phyloP scores from a whole-genome alignment of 495 filamentous ascomycete genomes.

The Penicillium ochrochloron region DNA sequence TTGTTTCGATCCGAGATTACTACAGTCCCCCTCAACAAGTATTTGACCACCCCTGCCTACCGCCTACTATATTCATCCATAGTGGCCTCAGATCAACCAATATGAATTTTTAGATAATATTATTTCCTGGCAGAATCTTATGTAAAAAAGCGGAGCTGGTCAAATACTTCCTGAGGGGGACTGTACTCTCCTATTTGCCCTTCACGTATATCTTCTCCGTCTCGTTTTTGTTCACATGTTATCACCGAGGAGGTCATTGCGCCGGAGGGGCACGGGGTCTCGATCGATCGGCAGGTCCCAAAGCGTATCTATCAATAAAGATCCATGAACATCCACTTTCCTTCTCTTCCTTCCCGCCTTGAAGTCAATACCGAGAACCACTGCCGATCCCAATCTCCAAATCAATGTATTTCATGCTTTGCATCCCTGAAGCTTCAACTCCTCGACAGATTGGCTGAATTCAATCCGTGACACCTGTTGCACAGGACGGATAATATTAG shows the following conservation, averaged over 20 bases:
- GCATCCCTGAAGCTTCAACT: not conserved
- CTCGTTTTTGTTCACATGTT: slow-evolving; percentile 7
- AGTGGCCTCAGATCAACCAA: no score
- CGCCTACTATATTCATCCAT: no score
- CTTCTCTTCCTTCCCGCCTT: not conserved
- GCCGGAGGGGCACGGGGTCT: not conserved
- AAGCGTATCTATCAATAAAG: not conserved
- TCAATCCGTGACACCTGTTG: not conserved
- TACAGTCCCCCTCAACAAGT: no score
- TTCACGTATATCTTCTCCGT: not conserved
- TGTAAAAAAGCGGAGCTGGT: no score
- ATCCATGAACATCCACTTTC: not conserved
- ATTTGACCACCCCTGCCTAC: no score
- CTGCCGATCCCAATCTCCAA: slow-evolving; percentile 3
- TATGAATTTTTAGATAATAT: no score
- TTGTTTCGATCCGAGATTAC: no score
- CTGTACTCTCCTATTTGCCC: not conserved
- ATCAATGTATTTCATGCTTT: not conserved
- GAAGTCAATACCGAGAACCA: not conserved
- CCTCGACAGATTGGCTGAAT: not conserved
- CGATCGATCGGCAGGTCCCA: slow-evolving; percentile 1
- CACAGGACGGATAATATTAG: slow-evolving; percentile 7
- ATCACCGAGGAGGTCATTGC: slow-evolving; percentile 4
- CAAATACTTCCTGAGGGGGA: no score
- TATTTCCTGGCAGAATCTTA: no score